Evolutionary conservation across 345 rosid genomes (phyloP).

Genomic region (Pelargonium nanum): DNA sequence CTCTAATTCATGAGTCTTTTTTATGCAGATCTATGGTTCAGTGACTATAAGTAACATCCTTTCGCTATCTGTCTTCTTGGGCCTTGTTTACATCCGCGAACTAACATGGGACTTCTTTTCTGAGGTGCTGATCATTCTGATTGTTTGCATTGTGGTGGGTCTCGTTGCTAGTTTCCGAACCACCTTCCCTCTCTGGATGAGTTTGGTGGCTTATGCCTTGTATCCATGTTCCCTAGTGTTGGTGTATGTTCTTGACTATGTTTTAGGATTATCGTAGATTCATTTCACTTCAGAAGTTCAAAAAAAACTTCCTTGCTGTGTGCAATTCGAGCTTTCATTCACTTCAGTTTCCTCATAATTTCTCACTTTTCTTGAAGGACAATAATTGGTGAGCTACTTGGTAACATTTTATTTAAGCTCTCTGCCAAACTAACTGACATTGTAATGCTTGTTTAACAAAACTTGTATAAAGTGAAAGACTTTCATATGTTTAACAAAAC

Average conservation of each 20-base stretch:
- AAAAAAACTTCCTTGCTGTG: background rate
- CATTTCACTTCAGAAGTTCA: background rate
- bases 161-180: conserved; percentile 33
- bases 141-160: conserved; percentile 37
- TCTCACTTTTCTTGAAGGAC: too few relatives aligned
- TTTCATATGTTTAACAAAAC: too few relatives aligned
- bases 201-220: conserved; percentile 27
- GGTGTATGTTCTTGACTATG: conserved; percentile 40
- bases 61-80: conserved; percentile 35
- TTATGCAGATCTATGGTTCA: conserved; percentile 40
- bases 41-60: conserved; percentile 42
- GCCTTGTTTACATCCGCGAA: conserved; percentile 34
- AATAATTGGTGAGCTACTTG: too few relatives aligned
- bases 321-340: too few relatives aligned
- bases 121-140: conserved; percentile 28
- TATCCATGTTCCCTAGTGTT: conserved; percentile 39
- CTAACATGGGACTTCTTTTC: conserved; percentile 46
- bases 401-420: too few relatives aligned
- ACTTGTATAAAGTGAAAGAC: too few relatives aligned
- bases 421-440: too few relatives aligned
- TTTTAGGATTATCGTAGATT: conserved; percentile 34
- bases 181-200: conserved; percentile 43
- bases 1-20: conserved; percentile 9
- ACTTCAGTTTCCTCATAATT: too few relatives aligned
- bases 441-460: too few relatives aligned